Evolutionary conservation across 805 yeast genomes (phyloP), one percentile per base, ranked within the genome.

Genomic region (Blastobotrys attinorum): DNA sequence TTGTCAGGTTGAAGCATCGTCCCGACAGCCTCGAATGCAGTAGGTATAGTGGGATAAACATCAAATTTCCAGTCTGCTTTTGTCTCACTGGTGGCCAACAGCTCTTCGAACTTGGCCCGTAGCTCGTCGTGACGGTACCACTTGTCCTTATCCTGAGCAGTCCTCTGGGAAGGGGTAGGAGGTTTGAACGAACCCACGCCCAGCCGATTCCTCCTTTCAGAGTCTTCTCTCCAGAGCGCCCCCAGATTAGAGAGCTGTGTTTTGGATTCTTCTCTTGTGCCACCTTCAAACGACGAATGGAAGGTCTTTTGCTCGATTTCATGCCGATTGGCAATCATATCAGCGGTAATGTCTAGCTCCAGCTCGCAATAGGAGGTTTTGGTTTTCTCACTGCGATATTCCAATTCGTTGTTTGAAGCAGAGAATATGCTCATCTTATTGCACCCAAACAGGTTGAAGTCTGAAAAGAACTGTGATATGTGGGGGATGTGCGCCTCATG

Each of bases 401-500:
- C n/a, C n/a, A n/a, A n/a, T n/a, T n/a, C n/a, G n/a, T n/a, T n/a
- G 39, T 42, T 52, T 23, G 45, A 52, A 4, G 50, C 57, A 13
- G 42, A 37, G 7, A 49, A 45, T 1, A 81, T 45, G 15, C 71
- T 63, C 18, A 89, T 47, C 90, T 95, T 85, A 3, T 81, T 79
- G 60, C 96, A 85, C 1, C 96, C 94, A 57, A 72, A 85, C 23
- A 90, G 61, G 56, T 90, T 89, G 62, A 73, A 87, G 57, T 92
- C 98, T 0, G 83, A 70, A 22, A 86, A 60, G 56, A 90, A 87
- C 56, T 92, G 97, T 4, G 86, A 60, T 1, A 75, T 56, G 52
- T 69, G 82, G 0, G 96, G 88, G 10, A 90, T 71, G 56, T 92
- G 97, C 0, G 88, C 69, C 55, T 92, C 98, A 58, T 67, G 85